A percentile compares a stretch with the other conserved stretches of the same genome.
These are phyloP conservation scores for Arctium lappa DNA, from an alignment of 129 eudicot species.

Conservation along the genomic window DNA sequence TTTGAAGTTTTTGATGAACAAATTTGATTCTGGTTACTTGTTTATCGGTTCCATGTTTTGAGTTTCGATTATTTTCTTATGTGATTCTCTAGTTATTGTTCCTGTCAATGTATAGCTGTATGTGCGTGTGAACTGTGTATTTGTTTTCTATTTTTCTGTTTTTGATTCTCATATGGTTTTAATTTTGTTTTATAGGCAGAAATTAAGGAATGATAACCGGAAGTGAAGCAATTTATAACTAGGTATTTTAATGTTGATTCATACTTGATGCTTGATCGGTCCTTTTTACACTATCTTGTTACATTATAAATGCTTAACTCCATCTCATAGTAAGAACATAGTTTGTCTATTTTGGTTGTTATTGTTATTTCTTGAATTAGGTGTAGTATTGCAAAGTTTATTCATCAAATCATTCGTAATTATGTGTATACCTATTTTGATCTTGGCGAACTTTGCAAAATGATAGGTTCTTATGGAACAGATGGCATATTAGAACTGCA, in stretches of 20 bases:
- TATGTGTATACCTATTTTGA: not conserved
- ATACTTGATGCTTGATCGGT: not conserved
- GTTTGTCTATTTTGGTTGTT: conserved; percentile 4
- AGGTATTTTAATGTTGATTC: not conserved
- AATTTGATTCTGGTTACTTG: not conserved
- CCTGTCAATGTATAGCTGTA: not conserved
- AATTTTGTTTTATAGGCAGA: not conserved
- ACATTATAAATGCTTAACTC: not conserved
- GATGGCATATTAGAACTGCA: not conserved
- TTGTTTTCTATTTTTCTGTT: not conserved
- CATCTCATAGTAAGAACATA: not conserved
- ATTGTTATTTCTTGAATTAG: conserved; percentile 9
- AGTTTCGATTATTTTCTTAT: not conserved
- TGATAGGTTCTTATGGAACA: not conserved
- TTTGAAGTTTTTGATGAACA: not conserved
- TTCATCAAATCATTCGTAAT: not conserved
- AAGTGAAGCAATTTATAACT: not conserved
- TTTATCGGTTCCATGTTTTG: not conserved
- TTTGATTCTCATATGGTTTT: not conserved
- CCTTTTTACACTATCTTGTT: not conserved
- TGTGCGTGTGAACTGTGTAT: conserved; percentile 2
- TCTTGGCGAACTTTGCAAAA: not conserved
- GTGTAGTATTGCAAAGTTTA: not conserved
- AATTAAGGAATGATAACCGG: not conserved
- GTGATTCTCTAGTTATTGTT: not conserved